Percentiles rank a stretch among this genome's conserved stretches.
These are phyloP conservation scores for Taxillus chinensis DNA, from an alignment of 164 flowering plant species.

Conservation along the genomic window DNA sequence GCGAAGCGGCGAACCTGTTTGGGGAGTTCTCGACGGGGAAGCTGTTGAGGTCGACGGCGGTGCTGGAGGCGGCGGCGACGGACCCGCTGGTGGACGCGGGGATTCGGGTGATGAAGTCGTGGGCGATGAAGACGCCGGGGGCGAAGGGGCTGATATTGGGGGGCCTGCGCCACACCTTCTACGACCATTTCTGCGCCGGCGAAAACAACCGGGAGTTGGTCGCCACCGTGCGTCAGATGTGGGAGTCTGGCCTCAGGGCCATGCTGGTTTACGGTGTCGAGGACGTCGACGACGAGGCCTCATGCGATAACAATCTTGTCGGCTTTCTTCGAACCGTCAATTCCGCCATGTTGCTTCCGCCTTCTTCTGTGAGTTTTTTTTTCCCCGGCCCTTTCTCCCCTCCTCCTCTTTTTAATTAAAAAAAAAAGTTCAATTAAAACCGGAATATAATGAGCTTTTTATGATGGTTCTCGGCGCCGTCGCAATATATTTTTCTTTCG, in stretches of 20 bases:
- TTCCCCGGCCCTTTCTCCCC: background rate
- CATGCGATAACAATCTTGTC: conserved; percentile 53
- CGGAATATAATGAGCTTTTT: no score
- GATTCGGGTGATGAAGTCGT: conserved; percentile 55
- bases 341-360: conserved; percentile 38
- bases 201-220: conserved; percentile 36
- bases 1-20: conserved; percentile 39
- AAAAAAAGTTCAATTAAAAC: no score
- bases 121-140: conserved; percentile 24
- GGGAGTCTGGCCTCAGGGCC: conserved; percentile 46
- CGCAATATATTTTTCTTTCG: no score
- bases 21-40: conserved; percentile 32
- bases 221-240: conserved; percentile 21
- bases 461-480: no score
- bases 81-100: conserved; percentile 65
- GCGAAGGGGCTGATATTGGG: conserved; percentile 20
- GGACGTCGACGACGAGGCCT: conserved; percentile 40
- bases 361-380: conserved; percentile 44
- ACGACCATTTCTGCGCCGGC: conserved; percentile 80
- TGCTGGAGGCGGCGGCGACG: conserved; percentile 37
- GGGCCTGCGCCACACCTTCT: conserved; percentile 36
- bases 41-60: conserved; percentile 36
- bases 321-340: conserved; percentile 46
- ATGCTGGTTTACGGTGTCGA: conserved; percentile 76
- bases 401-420: background rate